Evolutionary conservation across 2,329 filamentous ascomycete genomes (phyloP), one percentile per base, ranked within the genome.

Genomic region (Verruconis gallopava): DNA sequence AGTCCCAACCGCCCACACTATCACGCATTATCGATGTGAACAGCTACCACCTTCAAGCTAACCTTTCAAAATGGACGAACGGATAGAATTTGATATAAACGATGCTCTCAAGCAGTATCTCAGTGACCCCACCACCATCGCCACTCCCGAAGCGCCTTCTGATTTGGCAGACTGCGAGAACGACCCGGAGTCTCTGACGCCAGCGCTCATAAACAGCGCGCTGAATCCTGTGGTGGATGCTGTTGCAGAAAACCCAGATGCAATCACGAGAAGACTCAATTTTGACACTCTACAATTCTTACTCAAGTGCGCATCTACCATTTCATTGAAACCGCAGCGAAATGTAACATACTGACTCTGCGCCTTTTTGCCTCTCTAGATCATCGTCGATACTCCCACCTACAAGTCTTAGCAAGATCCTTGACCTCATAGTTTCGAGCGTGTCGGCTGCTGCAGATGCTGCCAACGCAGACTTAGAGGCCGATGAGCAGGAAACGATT

Each of bases 211-310:
- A 58, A 93, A 93, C 61, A 76, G 76, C 49, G 78, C 91, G 15
- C 69, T 98, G 47, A 93, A 98, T 57, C 81, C 84, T 18, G 93
- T 98, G 47, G 78, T 95, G 48, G 91, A 96, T 60, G 81, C 85
- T 21, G 77, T 98, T 20, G 86, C 88, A 42, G 86, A 93, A 56
- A 93, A 81, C 57, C 86, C 91, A 39, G 89, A 95, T 62, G 82
- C 83, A 46, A 80, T 98, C 50, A 79, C 77, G 48, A 80, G 79
- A 62, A 75, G 78, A 54, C 73, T 77, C 40, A 74, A 80, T 49
- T 88, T 96, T 66, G 89, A 98, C 67, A 94, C 88, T 47, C 63
- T 98, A 52, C 89, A 95, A 62, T 94, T 94, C 57, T 69, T 98
- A 46, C 73, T 98, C 67, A 98, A 98, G 89, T 96, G 77, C 70